Base-by-base conservation (phyloP, 768 basidiomycete species). In the Butyriboletus loyo region DNA sequence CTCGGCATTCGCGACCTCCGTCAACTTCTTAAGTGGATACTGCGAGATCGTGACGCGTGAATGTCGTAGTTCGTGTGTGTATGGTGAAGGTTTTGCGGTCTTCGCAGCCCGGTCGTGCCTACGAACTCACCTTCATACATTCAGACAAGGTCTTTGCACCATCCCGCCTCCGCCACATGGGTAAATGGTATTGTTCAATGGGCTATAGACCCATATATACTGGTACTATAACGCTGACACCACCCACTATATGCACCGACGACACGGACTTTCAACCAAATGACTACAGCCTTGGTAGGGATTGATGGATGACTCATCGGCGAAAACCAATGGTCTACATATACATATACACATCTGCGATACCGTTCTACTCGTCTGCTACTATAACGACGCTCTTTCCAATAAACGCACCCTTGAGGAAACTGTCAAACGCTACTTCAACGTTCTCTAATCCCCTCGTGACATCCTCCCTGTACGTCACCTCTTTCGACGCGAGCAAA, bases 381-480 rank as follows among this genome's bases (percentile, higher is more conserved):
- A 61, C 55, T 8, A 40, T 15, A 6, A 57, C 42, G 14, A 47
- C 32, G 21, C 58, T 35, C 32, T 34, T 60, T n/a, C 54, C 58
- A 10, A 46, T 44, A 17, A 50, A 51, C 7, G 24, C 34, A 22
- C 52, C 61, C 31, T 49, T 50, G 24, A 56, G 34, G 39, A 60
- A 57, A 40, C 3, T 40, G 3, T 39, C 38, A 3, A 56, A 42
- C 7, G 57, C 51, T 8, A n/a, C 36, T 9, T 63, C 61, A 5
- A 40, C 37, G 4, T 64, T 64, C 39, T 77, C 77, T 27, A 84
- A 58, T 1, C 81, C 82, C 13, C 64, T 61, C 9, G 63, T 72
- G 1, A 80, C 50, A 37, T 82, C 73, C 52, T 84, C 82, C 11
- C 55, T 66, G 54, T 75, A 73, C 54, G 73, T 77, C 46, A 82